Evolutionary conservation across 1,284 basidiomycete genomes (phyloP), one percentile per base, ranked within the genome.

Genomic region (Mixia osmundae): DNA sequence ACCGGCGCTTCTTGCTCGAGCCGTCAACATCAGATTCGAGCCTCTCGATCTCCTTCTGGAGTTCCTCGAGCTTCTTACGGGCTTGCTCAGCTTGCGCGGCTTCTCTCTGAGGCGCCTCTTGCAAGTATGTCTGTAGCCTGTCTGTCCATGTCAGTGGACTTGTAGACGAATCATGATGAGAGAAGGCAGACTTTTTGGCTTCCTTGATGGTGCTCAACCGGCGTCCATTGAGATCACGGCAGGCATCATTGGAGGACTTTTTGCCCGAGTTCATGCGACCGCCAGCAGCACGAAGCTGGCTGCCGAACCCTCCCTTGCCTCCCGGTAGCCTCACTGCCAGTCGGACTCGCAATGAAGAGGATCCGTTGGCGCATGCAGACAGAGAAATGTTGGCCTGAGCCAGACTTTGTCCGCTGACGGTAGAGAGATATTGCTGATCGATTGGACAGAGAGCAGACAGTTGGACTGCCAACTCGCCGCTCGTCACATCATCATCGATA

Each of bases 241-340:
- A 97, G 6, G 78, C 79, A 55, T 95, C 87, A 48, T 83, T 85
- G 59, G 95, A 79, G 25, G 77, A 80, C 65, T 87, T 89, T 61
- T 83, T 74, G 39, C 47, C 29, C 47, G 75, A 77, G 50, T 78
- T 83, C 91, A 99, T 99, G 28, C 87, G 71, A 7, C 89, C 89
- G 47, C 89, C 89, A 15, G 87, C 85, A 0, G 91, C 89, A 53
- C 89, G 71, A 44, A 99, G 66, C 63, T 94, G 85, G 18, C 76
- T 78, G 6, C 91, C 89, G 53, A 99, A 97, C 35, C 89, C 89
- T 52, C 91, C 89, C 58, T 97, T 97, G 32, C 91, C 91, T 42
- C 89, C 89, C 8, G 65, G 64, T 8, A 89, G 54, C 22, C 73
- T 44, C 38, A 46, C 46, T 2, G 43, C 38, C 10, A 58, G 49